phyloP scores from a whole-genome alignment of 2,329 filamentous ascomycete species.

The Pseudogymnoascus sp. region DNA sequence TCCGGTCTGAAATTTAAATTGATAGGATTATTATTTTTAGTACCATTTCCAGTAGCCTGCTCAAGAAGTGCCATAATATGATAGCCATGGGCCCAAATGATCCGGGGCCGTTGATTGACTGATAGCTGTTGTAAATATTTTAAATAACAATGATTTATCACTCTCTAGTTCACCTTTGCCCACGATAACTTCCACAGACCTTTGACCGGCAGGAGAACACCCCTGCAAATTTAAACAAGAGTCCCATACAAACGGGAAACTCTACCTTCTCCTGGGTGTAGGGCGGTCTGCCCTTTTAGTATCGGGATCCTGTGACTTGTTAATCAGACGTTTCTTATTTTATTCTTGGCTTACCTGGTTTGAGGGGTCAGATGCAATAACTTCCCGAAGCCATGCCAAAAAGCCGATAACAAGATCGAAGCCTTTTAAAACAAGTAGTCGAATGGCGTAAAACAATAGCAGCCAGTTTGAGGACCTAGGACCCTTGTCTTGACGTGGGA shows the following conservation, averaged over 20 bases:
- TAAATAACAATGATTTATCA: neutral
- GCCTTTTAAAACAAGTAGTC: neutral
- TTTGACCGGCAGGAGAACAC: neutral
- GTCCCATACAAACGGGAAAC: neutral
- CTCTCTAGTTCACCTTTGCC: neutral
- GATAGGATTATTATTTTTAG: neutral
- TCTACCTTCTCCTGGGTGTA: neutral
- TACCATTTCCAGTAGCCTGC: neutral
- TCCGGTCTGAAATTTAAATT: neutral
- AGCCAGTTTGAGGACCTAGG: neutral
- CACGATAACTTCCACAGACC: neutral
- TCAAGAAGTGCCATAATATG: neutral
- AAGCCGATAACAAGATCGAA: neutral
- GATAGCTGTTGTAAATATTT: neutral
- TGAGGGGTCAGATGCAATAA: neutral
- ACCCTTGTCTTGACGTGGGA: neutral
- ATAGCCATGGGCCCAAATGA: neutral
- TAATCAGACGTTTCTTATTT: neutral
- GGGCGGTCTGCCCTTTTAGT: neutral
- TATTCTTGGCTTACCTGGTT: neutral
- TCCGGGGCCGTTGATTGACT: neutral
- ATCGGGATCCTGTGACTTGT: neutral
- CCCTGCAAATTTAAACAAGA: neutral
- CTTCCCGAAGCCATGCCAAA: neutral
- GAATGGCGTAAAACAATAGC: neutral